Evolutionary conservation across 2,329 filamentous ascomycete species (phyloP), one percentile per base, ranked within the genome.

Genomic region (Talaromyces pinophilus): DNA sequence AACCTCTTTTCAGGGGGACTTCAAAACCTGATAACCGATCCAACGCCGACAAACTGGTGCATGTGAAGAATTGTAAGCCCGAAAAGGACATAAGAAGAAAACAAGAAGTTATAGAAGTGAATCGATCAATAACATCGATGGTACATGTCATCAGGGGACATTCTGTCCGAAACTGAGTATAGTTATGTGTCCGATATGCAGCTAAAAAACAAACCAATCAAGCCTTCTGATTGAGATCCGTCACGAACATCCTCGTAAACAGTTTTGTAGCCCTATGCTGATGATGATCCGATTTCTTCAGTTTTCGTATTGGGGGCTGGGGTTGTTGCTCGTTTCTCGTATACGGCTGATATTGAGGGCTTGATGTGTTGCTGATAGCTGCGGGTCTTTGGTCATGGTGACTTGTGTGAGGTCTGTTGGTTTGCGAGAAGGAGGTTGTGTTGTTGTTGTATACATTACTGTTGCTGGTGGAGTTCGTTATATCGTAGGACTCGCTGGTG

Each of bases 201-300:
- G 33, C 19, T 22, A 33, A 3, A 40, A 30, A 54, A 28, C 6
- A 15, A n/a, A 30, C 2, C 3, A 28, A 38, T 22, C n/a, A 57
- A 17, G 40, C 22, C 17, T 42, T 60, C 28, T 60, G 40, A 19
- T 60, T 30, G 13, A 46, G 2, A 40, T 57, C 54, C 19, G 52
- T 44, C 3, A 30, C 11, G 57, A 59, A 46, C 13, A 60, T 60
- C 38, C 38, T 60, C 40, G 57, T 60, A 33, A 60, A 60, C 13
- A 60, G 28, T 30, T 46, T 60, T 8, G 57, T 44, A 7, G 57
- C 40, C 13, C 57, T 60, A n/a, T 46, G 35, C 15, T 60, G 57
- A 6, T 42, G 40, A 25, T 30, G 15, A 7, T 30, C 35, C 5
- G 57, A 44, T 33, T 60, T 46, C 22, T 46, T 13, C 1, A 3